Evolutionary conservation across 345 rosid genomes (phyloP).

Genomic region (Heritiera littoralis): DNA sequence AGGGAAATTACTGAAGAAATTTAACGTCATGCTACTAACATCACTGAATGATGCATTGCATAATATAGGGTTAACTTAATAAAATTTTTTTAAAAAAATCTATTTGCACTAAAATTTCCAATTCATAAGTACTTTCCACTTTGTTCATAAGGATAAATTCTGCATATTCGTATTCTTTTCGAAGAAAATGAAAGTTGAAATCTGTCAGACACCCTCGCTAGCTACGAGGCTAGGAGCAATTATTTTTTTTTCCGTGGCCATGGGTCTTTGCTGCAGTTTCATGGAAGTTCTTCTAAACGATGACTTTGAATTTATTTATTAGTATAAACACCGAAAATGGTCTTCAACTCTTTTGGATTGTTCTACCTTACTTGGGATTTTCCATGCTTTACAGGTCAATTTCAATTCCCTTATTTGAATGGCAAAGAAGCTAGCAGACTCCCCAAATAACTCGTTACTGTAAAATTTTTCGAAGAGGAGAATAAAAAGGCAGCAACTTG

Average conservation of each 20-base stretch:
- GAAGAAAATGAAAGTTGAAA: neutral
- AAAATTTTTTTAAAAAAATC: neutral
- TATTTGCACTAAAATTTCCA: neutral
- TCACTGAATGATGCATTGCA: neutral
- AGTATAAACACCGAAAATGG: neutral
- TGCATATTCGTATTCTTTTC: neutral
- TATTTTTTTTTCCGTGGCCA: neutral
- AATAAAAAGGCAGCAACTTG: neutral
- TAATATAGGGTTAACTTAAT: neutral
- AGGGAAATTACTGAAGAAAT: too few species aligned
- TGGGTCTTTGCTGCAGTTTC: neutral
- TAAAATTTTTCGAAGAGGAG: neutral
- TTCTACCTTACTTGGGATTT: neutral
- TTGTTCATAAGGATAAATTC: neutral
- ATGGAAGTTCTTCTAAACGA: neutral
- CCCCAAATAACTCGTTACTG: neutral
- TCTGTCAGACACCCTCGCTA: neutral
- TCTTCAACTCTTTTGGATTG: neutral
- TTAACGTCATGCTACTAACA: neutral
- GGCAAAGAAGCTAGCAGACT: neutral
- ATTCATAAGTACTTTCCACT: neutral
- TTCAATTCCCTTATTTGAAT: neutral
- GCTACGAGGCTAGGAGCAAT: neutral
- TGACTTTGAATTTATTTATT: neutral
- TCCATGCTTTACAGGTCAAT: neutral